These are phyloP conservation scores for Aspergillus biplanus DNA, from an alignment of 495 filamentous ascomycete genomes.

Conservation along the genomic window DNA sequence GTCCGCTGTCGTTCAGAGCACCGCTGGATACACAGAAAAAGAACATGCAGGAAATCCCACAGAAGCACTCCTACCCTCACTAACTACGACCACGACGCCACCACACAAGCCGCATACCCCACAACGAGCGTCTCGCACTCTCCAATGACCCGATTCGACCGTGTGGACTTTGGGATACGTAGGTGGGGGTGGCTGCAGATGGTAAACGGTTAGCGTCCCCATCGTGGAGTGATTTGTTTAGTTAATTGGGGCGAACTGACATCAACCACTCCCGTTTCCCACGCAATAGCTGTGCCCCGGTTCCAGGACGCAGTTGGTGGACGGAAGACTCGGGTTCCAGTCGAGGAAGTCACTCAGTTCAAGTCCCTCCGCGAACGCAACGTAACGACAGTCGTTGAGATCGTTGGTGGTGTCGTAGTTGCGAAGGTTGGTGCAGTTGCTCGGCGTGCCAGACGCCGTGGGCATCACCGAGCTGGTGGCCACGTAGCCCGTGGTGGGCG, in stretches of 20 bases:
- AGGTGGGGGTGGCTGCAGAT: too few relatives aligned
- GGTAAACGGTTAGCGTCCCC: too few relatives aligned
- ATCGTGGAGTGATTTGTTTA: too few relatives aligned
- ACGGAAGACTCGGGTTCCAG: conserved; percentile 1
- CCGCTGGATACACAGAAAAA: background rate
- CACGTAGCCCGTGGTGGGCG: too few relatives aligned
- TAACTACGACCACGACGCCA: conserved; percentile 14
- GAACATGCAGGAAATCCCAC: background rate
- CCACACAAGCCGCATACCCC: conserved; percentile 29
- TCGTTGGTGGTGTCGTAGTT: background rate
- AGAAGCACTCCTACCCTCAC: background rate
- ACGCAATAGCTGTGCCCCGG: background rate
- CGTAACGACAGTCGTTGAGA: background rate
- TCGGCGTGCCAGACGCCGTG: background rate
- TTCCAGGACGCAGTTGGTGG: background rate
- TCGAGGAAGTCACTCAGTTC: background rate
- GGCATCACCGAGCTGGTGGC: too few relatives aligned
- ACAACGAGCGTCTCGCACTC: too few relatives aligned
- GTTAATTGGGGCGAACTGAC: too few relatives aligned
- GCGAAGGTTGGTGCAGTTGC: background rate
- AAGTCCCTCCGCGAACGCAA: background rate
- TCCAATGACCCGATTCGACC: too few relatives aligned
- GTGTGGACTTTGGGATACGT: too few relatives aligned
- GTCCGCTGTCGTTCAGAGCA: background rate
- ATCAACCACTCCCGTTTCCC: too few relatives aligned